Base-by-base conservation (phyloP, 2,329 filamentous ascomycete species). In the Colletotrichum horii region DNA sequence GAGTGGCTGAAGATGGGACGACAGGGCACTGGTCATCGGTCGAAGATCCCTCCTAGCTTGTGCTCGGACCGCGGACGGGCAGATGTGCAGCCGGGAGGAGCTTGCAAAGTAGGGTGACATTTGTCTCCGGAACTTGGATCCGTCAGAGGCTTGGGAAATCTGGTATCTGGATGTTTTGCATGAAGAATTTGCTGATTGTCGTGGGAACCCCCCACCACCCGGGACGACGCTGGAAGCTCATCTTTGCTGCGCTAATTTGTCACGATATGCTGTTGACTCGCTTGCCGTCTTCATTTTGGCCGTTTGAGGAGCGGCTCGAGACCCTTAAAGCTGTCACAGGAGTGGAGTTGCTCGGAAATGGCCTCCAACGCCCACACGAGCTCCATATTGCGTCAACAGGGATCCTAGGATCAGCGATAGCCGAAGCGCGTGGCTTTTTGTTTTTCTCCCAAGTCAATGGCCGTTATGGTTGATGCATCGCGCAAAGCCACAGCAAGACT, bases 81-180 rank as follows among this genome's bases (percentile, higher is more conserved):
- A 14, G 26, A 34, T 43, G 48, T 36, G 28, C 28, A 30, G 60
- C 71, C 60, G 28, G 67, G 67, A 58, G 61, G 26, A 36, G 71
- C 67, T 74, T 71, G 67, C 67, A 24, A 74, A 19, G 24, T 11
- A 34, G 24, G 61, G 73, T 75, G 73, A 52, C 73, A 73, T 69
- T 68, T 32, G 70, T 52, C 19, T 58, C 48, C 56, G 58, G 70
- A 60, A 55, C 48, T 15, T 73, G 56, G 69, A 65, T 36, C 64
- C 62, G 70, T 56, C 22, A 26, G 62, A 55, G 62, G 56, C 56
- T 30, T 28, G 32, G 22, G 43, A 52, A 34, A 12, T 16, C 30
- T 38, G 24, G 30, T n/a, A 61, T 52, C 52, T 32, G n/a, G 61
- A 64, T 71, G 61, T 30, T 30, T 28, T 52, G 30, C 60, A 52